Percentiles rank a stretch among this genome's conserved stretches.
Conservation (phyloP, 2,329 filamentous ascomycete genomes). For the Penicillium sp. region DNA sequence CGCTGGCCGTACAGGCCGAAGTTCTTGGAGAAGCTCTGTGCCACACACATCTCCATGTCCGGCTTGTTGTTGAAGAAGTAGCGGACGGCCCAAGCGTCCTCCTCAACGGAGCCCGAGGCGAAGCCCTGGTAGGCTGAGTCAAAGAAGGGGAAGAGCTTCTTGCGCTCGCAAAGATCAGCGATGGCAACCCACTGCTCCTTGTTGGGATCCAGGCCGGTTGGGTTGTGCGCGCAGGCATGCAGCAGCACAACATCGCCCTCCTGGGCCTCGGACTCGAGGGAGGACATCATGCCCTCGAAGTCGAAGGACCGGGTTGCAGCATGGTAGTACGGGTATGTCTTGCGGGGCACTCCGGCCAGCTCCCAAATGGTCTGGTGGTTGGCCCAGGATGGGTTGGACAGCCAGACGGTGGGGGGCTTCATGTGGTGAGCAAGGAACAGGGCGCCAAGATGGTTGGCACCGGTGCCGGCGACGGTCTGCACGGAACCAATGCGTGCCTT, state of each 20-base stretch:
- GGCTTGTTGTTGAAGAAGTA: slow-evolving; percentile 76
- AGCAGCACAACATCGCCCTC: slow-evolving; percentile 81
- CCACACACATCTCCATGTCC: slow-evolving; percentile 66
- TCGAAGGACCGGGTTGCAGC: slow-evolving; percentile 50
- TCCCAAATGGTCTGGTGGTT: slow-evolving; percentile 96
- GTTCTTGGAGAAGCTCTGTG: slow-evolving; percentile 61
- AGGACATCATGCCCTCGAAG: slow-evolving; percentile 64
- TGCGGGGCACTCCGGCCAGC: slow-evolving; percentile 69
- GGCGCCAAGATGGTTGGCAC: slow-evolving; percentile 86
- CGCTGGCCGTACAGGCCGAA: slow-evolving; percentile 91
- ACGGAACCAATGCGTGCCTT: slow-evolving; percentile 62
- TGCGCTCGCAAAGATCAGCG: slow-evolving; percentile 70
- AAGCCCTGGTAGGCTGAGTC: slow-evolving; percentile 98
- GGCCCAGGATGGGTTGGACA: slow-evolving; percentile 93
- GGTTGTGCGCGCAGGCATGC: slow-evolving; percentile 96
- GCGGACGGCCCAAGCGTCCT: slow-evolving; percentile 83
- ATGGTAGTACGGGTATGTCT: slow-evolving; percentile 89
- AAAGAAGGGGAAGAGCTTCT: slow-evolving; percentile 94
- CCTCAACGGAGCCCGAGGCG: slow-evolving; percentile 79
- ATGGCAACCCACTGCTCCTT: slow-evolving; percentile 90
- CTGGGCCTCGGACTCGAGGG: slow-evolving; percentile 79
- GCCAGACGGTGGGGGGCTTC: slow-evolving; percentile 69
- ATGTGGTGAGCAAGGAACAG: slow-evolving; percentile 90
- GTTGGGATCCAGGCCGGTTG: slow-evolving; percentile 91
- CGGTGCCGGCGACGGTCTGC: slow-evolving; percentile 94